Base-by-base conservation (phyloP, 176 grass and related monocot species). In the Tuctoria greenei region DNA sequence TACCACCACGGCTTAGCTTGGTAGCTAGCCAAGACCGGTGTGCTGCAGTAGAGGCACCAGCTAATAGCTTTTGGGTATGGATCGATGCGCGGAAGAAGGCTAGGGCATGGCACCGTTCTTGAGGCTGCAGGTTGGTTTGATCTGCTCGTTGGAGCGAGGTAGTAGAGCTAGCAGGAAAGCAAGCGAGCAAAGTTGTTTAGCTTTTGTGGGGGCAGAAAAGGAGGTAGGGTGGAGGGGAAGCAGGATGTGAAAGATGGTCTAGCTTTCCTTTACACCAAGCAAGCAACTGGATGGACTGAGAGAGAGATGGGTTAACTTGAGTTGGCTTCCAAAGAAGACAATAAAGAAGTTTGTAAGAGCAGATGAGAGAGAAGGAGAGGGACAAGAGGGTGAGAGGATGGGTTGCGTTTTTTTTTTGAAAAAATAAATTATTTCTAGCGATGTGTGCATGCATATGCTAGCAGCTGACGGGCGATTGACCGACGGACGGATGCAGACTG, bases 221-320 rank as follows among this genome's bases (percentile, higher is more conserved):
- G 74, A 84, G 80, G 69, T 86, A 69, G 87, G 85, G 84, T 74
- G 86, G 75, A 84, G 77, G 54, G 81, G 90, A 87, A 71, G 90
- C 75, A 82, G 86, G 86, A 90, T 86, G 84, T 79, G 81, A 81
- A 57, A 55, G 75, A 71, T 85, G 74, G 78, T 21, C 36, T 37
- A 45, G 44, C 54, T 83, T 88, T 77, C 84, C 83, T 84, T 77
- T 61, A 81, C 83, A 87, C 62, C 62, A 87, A 90, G 69, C 73
- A 81, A 93, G 84, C 75, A 51, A 65, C 65, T 69, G 66, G 51
- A 72, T 26, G 46, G 6, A 38, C 13, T 6, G 16, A 18, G 43
- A 42, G 20, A 35, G 31, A 31, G 31, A 31, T 70, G 79, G 72
- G 73, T 25, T 89, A 81, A 73, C 83, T 83, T 90, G 80, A 82